Evolutionary conservation across 179 eudicot genomes (phyloP).

Genomic region (Spinacia oleracea): DNA sequence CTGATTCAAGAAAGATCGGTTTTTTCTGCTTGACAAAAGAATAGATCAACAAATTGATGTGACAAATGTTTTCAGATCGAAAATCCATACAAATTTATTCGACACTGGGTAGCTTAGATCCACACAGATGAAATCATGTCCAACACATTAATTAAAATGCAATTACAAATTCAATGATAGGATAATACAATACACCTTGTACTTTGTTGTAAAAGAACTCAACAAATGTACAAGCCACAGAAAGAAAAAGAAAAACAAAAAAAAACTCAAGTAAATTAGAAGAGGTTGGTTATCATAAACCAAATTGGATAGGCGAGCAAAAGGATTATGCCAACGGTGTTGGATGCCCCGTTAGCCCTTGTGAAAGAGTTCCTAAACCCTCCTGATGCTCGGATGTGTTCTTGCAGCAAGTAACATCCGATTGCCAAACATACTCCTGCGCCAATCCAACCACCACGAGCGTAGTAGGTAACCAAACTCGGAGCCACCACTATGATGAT

Average conservation of each 20-base stretch:
- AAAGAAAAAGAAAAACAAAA: too few relatives aligned
- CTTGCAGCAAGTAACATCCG: constrained; percentile 75
- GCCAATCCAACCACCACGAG: constrained; percentile 51
- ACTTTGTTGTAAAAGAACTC: constrained; percentile 6
- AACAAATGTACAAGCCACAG: constrained; percentile 12
- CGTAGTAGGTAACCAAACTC: constrained; percentile 44
- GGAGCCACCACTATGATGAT: constrained; percentile 86
- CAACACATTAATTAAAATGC: constrained; percentile 12
- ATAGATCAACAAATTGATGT: background rate
- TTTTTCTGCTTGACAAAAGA: background rate
- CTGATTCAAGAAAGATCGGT: too few relatives aligned
- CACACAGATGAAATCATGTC: constrained; percentile 14
- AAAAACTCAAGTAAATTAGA: constrained; percentile 18
- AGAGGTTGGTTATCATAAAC: constrained; percentile 43
- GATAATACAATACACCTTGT: background rate
- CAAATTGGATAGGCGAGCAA: constrained; percentile 78
- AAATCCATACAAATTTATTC: constrained; percentile 5
- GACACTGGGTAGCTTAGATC: background rate
- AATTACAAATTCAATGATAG: constrained; percentile 12
- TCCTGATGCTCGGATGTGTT: constrained; percentile 92
- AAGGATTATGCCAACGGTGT: constrained; percentile 70
- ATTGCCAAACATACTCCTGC: constrained; percentile 60
- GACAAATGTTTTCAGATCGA: background rate
- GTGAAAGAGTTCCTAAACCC: constrained; percentile 95
- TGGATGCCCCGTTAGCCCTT: constrained; percentile 68